A percentile compares a stretch with the other conserved stretches of the same genome.
Evolutionary conservation across 495 filamentous ascomycete species (phyloP).

Genomic region (Talaromyces stipitatus): DNA sequence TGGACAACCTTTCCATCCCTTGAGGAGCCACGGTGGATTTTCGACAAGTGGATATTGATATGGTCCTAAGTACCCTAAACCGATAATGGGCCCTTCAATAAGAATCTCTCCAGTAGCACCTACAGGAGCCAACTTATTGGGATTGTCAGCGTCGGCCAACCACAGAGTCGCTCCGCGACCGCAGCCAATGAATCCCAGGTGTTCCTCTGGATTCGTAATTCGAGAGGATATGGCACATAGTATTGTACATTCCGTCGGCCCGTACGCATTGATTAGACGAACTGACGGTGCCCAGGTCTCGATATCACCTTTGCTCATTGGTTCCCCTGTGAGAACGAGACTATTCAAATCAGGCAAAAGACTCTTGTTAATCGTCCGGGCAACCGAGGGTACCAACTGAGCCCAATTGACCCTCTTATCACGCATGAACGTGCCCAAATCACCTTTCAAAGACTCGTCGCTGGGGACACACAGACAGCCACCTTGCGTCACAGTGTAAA

Average conservation of each 20-base stretch:
- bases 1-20: constrained; percentile 28
- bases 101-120: constrained; percentile 50
- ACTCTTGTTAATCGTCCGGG: constrained; percentile 24
- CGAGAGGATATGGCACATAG: constrained; percentile 4
- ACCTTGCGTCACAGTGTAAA: constrained; percentile 5
- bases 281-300: constrained; percentile 17
- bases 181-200: background rate
- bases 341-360: constrained; percentile 21
- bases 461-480: constrained; percentile 19
- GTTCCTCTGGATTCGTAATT: background rate
- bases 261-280: constrained; percentile 50
- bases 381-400: constrained; percentile 41
- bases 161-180: constrained; percentile 22
- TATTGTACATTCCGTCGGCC: constrained; percentile 36
- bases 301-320: constrained; percentile 8
- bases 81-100: constrained; percentile 43
- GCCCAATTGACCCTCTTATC: constrained; percentile 10
- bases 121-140: constrained; percentile 40
- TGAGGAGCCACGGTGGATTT: constrained; percentile 13
- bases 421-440: constrained; percentile 25
- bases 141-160: constrained; percentile 44
- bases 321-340: constrained; percentile 30
- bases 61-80: constrained; percentile 9
- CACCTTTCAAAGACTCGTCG: constrained; percentile 18
- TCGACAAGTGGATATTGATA: constrained; percentile 2